Conservation (phyloP, 176 grass and related monocot genomes). For the Eremochloa ophiuroides region DNA sequence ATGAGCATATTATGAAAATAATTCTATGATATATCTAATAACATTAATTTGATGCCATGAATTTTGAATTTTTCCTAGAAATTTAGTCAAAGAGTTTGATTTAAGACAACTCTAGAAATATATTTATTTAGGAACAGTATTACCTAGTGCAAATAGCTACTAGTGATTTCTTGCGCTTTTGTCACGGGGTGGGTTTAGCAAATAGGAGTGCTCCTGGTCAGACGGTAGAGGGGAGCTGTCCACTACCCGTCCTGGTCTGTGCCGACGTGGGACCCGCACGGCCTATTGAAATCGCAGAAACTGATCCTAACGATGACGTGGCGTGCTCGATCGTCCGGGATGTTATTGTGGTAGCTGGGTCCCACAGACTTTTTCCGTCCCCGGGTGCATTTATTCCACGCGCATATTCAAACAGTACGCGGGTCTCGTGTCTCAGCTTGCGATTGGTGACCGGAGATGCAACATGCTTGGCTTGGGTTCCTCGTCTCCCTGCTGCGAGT, state of each 20-base stretch:
- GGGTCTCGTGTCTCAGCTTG: neutral
- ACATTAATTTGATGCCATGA: too few species aligned
- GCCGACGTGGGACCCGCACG: slow-evolving; percentile 25
- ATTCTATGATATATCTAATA: too few species aligned
- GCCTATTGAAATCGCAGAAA: neutral
- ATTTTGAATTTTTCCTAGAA: too few species aligned
- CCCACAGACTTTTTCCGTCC: neutral
- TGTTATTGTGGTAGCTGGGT: neutral
- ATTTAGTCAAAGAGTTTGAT: too few species aligned
- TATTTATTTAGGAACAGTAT: too few species aligned
- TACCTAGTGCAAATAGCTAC: neutral
- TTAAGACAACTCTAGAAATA: too few species aligned
- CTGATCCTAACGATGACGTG: slow-evolving; percentile 36
- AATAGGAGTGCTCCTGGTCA: neutral
- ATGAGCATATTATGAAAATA: too few species aligned
- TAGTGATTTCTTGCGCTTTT: neutral
- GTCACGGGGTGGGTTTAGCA: neutral
- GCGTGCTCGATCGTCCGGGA: neutral
- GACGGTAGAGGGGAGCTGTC: neutral
- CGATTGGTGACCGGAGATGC: neutral
- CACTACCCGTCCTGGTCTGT: slow-evolving; percentile 29
- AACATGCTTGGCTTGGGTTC: slow-evolving; percentile 6
- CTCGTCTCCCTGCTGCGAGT: neutral
- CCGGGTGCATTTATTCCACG: neutral
- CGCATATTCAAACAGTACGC: neutral